Conservation (phyloP, 148 eudicot species). For the Rhododendron williamsianum region DNA sequence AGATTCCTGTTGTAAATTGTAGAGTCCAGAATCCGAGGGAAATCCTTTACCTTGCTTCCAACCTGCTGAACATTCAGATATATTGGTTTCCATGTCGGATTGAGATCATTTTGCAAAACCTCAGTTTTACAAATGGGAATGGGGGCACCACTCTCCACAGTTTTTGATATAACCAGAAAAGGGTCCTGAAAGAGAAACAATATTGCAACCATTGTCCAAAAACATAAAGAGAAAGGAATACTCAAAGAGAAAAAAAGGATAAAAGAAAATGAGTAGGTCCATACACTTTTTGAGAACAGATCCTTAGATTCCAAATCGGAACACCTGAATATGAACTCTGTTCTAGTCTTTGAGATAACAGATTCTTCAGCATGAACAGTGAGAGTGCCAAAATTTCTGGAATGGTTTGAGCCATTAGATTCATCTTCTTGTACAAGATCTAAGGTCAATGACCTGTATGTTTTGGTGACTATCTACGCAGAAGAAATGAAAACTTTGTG, state of each 20-base stretch:
- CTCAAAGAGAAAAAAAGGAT: conserved; percentile 4
- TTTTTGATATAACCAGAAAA: conserved; percentile 75
- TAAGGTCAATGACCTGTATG: conserved; percentile 46
- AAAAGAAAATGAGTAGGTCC: conserved; percentile 16
- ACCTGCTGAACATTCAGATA: conserved; percentile 61
- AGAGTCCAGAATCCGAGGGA: background rate
- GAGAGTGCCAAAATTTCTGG: conserved; percentile 53
- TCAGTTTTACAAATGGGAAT: conserved; percentile 93
- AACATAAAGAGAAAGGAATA: conserved; percentile 5
- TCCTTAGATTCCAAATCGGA: conserved; percentile 85
- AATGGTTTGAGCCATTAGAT: conserved; percentile 31
- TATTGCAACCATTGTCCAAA: conserved; percentile 11
- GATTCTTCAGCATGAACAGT: conserved; percentile 83
- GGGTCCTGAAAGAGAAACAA: conserved; percentile 68
- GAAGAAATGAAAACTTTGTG: conserved; percentile 16
- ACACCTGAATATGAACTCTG: conserved; percentile 75
- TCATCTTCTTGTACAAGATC: conserved; percentile 51
- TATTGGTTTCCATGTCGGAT: conserved; percentile 82
- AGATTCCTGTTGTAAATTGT: background rate
- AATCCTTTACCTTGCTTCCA: conserved; percentile 70
- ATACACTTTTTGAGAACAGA: conserved; percentile 90
- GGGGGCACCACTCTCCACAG: conserved; percentile 50
- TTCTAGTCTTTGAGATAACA: conserved; percentile 62
- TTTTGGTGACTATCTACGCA: conserved; percentile 65
- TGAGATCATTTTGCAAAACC: conserved; percentile 70